Percentiles rank a stretch among this genome's conserved stretches.
phyloP scores from a whole-genome alignment of 495 filamentous ascomycete species.

The Stereocaulon alpinum region DNA sequence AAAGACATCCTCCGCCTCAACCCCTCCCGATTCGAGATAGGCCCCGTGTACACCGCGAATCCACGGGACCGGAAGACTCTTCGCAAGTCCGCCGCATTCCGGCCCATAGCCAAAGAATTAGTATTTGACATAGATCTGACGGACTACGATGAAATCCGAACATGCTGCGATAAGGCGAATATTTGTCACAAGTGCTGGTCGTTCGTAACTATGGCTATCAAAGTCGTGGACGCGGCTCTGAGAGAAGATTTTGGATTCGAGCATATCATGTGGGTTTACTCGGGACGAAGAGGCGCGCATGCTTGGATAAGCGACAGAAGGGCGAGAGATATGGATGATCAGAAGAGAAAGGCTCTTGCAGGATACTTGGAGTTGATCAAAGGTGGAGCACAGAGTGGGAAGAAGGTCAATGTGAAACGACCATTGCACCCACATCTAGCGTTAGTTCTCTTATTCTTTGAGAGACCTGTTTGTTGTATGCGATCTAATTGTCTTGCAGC shows the following conservation, averaged over 20 bases:
- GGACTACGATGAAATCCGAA: conserved; percentile 93
- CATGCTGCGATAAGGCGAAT: conserved; percentile 85
- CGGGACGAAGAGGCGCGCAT: conserved; percentile 89
- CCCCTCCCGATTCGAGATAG: conserved; percentile 93
- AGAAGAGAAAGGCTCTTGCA: conserved; percentile 69
- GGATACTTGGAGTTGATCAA: conserved; percentile 79
- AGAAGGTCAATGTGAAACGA: conserved; percentile 74
- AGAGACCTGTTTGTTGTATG: background rate
- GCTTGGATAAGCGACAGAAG: conserved; percentile 96
- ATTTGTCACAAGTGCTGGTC: conserved; percentile 93
- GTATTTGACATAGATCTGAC: conserved; percentile 99
- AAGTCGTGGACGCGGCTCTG: conserved; percentile 76
- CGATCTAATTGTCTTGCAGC: conserved; percentile 26
- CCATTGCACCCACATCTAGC: conserved; percentile 85
- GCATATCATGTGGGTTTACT: conserved; percentile 98
- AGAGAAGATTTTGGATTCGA: conserved; percentile 92
- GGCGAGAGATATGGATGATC: conserved; percentile 72
- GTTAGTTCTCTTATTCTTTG: conserved; percentile 29
- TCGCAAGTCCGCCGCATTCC: conserved; percentile 60
- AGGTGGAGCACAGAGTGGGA: conserved; percentile 73
- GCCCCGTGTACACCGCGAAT: conserved; percentile 86
- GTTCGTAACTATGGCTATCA: conserved; percentile 95
- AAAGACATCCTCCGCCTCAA: conserved; percentile 81
- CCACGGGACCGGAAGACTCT: conserved; percentile 87
- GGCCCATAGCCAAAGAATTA: conserved; percentile 76